These are phyloP conservation scores for Nymphaea colorata DNA, from an alignment of 164 flowering plant species.

Conservation along the genomic window DNA sequence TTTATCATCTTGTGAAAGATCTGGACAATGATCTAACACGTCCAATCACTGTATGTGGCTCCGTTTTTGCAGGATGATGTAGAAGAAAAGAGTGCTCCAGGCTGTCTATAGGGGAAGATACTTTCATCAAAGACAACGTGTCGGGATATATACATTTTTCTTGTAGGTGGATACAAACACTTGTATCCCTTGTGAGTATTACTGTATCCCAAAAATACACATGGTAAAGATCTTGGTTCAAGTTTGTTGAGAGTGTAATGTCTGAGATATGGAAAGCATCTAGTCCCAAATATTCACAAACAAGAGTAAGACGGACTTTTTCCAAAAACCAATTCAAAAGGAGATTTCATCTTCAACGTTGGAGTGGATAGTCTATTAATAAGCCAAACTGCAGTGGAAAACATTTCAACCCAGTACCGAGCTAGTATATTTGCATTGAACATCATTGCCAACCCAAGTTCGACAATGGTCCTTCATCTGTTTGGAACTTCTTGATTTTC, in stretches of 20 bases:
- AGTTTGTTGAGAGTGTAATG: not conserved
- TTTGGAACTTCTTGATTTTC: constrained; percentile 4
- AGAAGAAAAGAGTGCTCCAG: not conserved
- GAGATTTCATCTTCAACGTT: not conserved
- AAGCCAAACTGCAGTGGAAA: not conserved
- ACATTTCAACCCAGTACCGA: constrained; percentile 5
- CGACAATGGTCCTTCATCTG: constrained; percentile 3
- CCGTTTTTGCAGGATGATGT: not conserved
- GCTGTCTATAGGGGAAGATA: not conserved
- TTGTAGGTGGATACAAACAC: not conserved
- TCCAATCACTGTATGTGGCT: not conserved
- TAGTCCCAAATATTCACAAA: not conserved
- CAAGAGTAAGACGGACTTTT: not conserved
- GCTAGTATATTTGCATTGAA: not conserved
- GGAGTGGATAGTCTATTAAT: constrained; percentile 1
- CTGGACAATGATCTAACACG: not conserved
- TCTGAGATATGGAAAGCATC: not conserved
- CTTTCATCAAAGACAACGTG: not conserved
- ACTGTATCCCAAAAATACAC: not conserved
- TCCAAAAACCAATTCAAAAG: not conserved
- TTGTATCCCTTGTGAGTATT: not conserved
- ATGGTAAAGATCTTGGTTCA: not conserved
- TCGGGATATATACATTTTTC: not conserved
- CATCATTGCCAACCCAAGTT: constrained; percentile 1
- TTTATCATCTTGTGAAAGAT: not conserved